Evolutionary conservation across 768 basidiomycete genomes (phyloP), one percentile per base, ranked within the genome.

Genomic region (Trametes elegans): DNA sequence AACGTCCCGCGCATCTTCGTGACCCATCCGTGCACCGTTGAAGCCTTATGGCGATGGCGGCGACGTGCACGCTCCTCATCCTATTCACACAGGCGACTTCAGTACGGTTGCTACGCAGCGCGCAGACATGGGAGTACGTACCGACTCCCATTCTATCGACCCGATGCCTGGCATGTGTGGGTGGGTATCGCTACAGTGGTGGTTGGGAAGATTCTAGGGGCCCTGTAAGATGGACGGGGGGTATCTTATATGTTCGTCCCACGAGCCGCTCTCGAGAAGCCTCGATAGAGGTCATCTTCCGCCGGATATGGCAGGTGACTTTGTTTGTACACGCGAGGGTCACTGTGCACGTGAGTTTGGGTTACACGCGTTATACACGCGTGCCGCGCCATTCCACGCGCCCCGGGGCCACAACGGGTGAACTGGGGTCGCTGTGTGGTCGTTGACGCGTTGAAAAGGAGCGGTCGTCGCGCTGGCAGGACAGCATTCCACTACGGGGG

Each of bases 1-100:
- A 89, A 73, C 11, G 87, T 88, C 23, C 87, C 88, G 57, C 87
- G 78, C 80, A 84, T 79, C 70, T 89, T 90, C n/a, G 83, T 81
- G 55, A 89, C 73, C 86, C 87, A 90, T 28, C 88, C 88, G 60
- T 90, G 88, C 68, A 87, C 76, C 10, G 79, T 77, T 6, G 76
- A 78, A n/a, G 74, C 65, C 49, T 68, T 66, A 36, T 50, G 59
- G 21, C 32, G 32, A 38, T 79, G 84, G 29, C 51, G 65, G 27
- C 55, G 48, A 29, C 40, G 54, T 31, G 52, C 55, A 19, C 61
- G 46, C 26, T 50, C 54, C 34, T 60, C 60, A 16, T 49, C 35
- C 62, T 55, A 41, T 21, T 58, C 36, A 19, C 35, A 42, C 43
- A 55, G 45, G 16, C 41, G 18, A 18, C 29, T 34, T 24, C 14